Percentiles rank a stretch among this genome's conserved stretches.
Evolutionary conservation across 805 yeast species (phyloP).

Genomic region (Starmerella floricola): DNA sequence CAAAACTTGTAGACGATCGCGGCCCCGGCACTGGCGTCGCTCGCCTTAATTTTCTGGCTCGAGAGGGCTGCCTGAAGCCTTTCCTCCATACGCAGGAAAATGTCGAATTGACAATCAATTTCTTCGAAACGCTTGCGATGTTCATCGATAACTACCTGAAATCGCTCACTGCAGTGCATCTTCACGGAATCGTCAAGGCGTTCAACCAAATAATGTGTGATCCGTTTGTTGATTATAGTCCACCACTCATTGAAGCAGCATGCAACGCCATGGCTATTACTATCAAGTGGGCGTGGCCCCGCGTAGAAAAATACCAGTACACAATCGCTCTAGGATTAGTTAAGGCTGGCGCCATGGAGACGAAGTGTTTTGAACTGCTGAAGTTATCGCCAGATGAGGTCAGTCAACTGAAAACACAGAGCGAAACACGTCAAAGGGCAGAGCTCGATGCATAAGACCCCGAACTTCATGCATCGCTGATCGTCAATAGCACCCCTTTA

Average conservation of each 20-base stretch:
- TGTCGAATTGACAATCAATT: conserved; percentile 17
- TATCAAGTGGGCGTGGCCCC: conserved; percentile 22
- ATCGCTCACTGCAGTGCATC: conserved; percentile 21
- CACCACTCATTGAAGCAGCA: conserved; percentile 16
- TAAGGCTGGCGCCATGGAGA: conserved; percentile 17
- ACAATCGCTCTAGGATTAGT: conserved; percentile 24
- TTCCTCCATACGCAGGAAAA: conserved; percentile 21
- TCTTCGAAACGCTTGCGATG: conserved; percentile 11
- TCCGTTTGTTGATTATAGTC: conserved; percentile 24
- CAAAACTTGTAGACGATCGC: conserved; percentile 34
- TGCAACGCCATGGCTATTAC: conserved; percentile 13
- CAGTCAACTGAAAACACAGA: neutral
- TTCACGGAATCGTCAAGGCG: conserved; percentile 19
- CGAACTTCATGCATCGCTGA: too few species aligned
- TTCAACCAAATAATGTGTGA: conserved; percentile 24
- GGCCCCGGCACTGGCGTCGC: too few species aligned
- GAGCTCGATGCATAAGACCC: neutral
- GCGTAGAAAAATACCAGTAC: conserved; percentile 23
- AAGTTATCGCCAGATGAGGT: conserved; percentile 5
- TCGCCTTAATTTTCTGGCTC: conserved; percentile 19
- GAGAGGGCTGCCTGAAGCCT: conserved; percentile 25
- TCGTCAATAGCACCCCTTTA: too few species aligned
- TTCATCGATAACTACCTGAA: conserved; percentile 16
- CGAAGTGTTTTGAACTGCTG: conserved; percentile 10
- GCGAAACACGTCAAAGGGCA: neutral